Conservation (phyloP, 441 rosid genomes). For the Macaranga tanarius region DNA sequence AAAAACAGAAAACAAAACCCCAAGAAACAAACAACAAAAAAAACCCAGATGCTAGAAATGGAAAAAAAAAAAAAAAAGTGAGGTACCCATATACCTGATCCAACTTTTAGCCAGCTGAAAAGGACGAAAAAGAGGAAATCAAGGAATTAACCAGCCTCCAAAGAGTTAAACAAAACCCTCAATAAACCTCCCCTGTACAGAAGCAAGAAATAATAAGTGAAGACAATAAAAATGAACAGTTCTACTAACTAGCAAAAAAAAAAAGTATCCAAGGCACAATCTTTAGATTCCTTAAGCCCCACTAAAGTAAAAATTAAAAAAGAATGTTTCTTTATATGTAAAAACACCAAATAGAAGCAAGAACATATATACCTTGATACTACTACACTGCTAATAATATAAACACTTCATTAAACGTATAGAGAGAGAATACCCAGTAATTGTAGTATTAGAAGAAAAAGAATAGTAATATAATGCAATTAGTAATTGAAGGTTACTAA, state of each 20-base stretch:
- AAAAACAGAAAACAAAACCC: background rate
- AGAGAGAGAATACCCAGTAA: no score
- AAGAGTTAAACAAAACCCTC: constrained; percentile 22
- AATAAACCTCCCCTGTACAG: background rate
- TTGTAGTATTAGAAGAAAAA: no score
- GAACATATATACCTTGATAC: background rate
- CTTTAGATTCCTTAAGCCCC: constrained; percentile 20
- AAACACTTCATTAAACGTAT: background rate
- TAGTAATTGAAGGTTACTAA: constrained; percentile 15
- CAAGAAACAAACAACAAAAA: background rate
- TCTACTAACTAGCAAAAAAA: background rate
- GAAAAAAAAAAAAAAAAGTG: background rate
- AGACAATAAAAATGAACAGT: background rate
- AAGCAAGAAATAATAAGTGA: background rate
- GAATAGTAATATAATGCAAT: no score
- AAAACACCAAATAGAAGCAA: constrained; percentile 6
- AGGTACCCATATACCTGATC: constrained; percentile 34
- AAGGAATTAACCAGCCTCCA: constrained; percentile 5
- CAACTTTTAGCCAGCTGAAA: constrained; percentile 26
- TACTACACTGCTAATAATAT: background rate
- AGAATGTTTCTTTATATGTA: background rate
- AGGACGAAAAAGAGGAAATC: background rate
- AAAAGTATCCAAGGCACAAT: constrained; percentile 17
- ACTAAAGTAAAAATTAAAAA: constrained; percentile 12
- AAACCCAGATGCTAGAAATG: constrained; percentile 21